Evolutionary conservation across 1,284 basidiomycete species (phyloP).

Genomic region (Leccinum pallidistipes): DNA sequence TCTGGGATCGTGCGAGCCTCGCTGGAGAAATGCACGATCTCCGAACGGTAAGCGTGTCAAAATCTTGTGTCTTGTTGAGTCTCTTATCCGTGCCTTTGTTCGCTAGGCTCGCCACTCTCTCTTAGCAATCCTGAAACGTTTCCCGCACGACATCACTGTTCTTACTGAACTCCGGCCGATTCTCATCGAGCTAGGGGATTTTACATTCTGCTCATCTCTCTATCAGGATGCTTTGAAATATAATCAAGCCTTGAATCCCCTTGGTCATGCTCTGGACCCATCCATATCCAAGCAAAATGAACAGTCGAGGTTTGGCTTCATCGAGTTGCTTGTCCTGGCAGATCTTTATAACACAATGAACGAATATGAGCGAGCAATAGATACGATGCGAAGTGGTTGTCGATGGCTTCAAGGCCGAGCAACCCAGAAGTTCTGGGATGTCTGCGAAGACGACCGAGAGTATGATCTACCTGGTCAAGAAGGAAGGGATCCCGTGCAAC

Average conservation of each 20-base stretch:
- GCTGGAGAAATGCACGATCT: slow-evolving; percentile 77
- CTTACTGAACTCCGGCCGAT: slow-evolving; percentile 72
- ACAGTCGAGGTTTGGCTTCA: slow-evolving; percentile 49
- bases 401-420: slow-evolving; percentile 88
- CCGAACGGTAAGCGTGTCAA: slow-evolving; percentile 49
- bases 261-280: slow-evolving; percentile 50
- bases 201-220: slow-evolving; percentile 48
- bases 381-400: slow-evolving; percentile 73
- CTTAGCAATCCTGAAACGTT: slow-evolving; percentile 71
- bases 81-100: background rate
- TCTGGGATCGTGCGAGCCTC: slow-evolving; percentile 89
- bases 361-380: slow-evolving; percentile 69
- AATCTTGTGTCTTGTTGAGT: background rate
- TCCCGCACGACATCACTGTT: slow-evolving; percentile 68
- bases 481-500: slow-evolving; percentile 8
- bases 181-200: slow-evolving; percentile 59
- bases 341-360: slow-evolving; percentile 79
- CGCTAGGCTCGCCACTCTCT: slow-evolving; percentile 74
- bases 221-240: slow-evolving; percentile 45
- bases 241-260: slow-evolving; percentile 41
- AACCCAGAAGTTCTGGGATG: slow-evolving; percentile 80
- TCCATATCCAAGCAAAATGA: slow-evolving; percentile 43
- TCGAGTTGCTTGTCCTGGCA: slow-evolving; percentile 76
- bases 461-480: slow-evolving; percentile 44
- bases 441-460: slow-evolving; percentile 85